Base-by-base conservation (phyloP, 305 asterid genomes). In the Fraxinus sp. region DNA sequence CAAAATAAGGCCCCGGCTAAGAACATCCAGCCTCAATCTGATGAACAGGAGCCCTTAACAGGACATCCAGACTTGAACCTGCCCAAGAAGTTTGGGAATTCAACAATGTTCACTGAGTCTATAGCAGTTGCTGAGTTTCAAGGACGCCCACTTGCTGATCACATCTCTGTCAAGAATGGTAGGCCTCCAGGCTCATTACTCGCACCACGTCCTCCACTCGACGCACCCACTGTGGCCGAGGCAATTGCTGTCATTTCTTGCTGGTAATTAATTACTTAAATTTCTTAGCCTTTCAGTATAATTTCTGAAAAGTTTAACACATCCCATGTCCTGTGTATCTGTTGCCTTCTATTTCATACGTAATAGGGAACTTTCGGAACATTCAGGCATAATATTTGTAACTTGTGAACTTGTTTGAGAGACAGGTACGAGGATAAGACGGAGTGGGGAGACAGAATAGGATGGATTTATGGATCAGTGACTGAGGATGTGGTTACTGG, bases 401-500 rank as follows among this genome's bases (percentile, higher is more conserved):
- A 9, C 13, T 33, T 18, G 26, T 26, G 78, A 24, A 3, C 75
- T 24, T 49, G n/a, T 55, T 13, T 74, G 33, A 5, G 3, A 62
- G 3, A 39, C 74, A 93, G 98, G 98, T 95, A 89, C 26, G 99
- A 96, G 82, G 99, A 96, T 87, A 94, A 96, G 20, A 91, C 99
- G 7, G 99, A 96, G 79, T 96, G 99, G 99, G 99, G 99, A 82
- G 99, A 96, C 26, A 88, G 99, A 84, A 75, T 94, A 16, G 99
- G 99, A 0, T 96, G 99, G 99, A 96, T 96, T 68, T 96, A 96
- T 32, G 99, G 99, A 73, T 96, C 99, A 2, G 99, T 96, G 37
- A 96, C 98, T 4, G 99, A 96, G 80, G 99, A 96, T 36, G 99
- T 96, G 84, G 99, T 96, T 46, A 96, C 99, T 2, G 99, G 99